These are phyloP conservation scores for Avena eriantha DNA, from an alignment of 176 grass and related monocot genomes.

Conservation along the genomic window DNA sequence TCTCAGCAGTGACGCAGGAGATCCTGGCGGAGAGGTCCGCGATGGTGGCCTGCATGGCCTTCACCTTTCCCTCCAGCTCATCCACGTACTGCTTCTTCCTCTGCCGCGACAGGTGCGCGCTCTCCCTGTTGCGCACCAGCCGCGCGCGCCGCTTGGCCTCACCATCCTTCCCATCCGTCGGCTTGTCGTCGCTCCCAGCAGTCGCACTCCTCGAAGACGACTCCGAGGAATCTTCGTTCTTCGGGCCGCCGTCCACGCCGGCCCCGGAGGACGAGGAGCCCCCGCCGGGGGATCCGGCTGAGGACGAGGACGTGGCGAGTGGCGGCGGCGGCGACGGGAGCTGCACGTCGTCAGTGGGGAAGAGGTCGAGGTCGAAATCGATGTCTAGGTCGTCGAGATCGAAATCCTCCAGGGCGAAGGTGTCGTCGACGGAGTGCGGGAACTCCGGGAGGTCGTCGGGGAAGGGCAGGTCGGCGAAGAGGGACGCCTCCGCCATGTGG, in stretches of 20 bases:
- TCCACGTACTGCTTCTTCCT: slow-evolving; percentile 78
- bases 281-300: slow-evolving; percentile 33
- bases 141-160: slow-evolving; percentile 59
- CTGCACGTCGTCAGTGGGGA: slow-evolving; percentile 37
- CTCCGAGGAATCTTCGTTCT: slow-evolving; percentile 55
- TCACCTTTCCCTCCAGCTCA: slow-evolving; percentile 69
- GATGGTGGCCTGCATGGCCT: slow-evolving; percentile 76
- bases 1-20: slow-evolving; percentile 65
- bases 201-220: slow-evolving; percentile 54
- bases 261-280: slow-evolving; percentile 7
- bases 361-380: slow-evolving; percentile 57
- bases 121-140: slow-evolving; percentile 74
- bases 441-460: slow-evolving; percentile 35
- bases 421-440: slow-evolving; percentile 24
- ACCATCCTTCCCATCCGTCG: slow-evolving; percentile 3
- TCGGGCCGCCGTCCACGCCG: slow-evolving; percentile 15
- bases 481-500: slow-evolving; percentile 54
- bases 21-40: slow-evolving; percentile 63
- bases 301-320: slow-evolving; percentile 46
- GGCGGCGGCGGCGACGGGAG: slow-evolving; percentile 30
- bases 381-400: slow-evolving; percentile 54
- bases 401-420: slow-evolving; percentile 43
- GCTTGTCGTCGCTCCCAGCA: slow-evolving; percentile 15
- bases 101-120: slow-evolving; percentile 73
- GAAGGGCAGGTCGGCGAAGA: slow-evolving; percentile 45